Base-by-base conservation (phyloP, 1,284 basidiomycete species). In the Psilocybe mexicana region DNA sequence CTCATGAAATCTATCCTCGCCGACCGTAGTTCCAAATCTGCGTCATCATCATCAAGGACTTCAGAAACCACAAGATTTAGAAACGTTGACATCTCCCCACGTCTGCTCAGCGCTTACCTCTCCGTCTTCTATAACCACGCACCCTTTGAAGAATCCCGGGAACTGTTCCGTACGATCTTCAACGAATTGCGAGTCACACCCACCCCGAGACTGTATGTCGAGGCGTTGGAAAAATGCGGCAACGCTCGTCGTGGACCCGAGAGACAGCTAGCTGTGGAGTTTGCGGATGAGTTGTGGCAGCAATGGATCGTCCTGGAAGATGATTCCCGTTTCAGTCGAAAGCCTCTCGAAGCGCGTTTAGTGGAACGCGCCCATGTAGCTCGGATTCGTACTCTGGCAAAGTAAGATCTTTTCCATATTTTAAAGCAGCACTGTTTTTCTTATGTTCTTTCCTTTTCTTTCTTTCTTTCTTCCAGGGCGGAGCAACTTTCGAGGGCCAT, bases 41-140 rank as follows among this genome's bases (percentile, higher is more conserved):
- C 57, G 62, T 70, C 38, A 8, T 25, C 49, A 1, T 18, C 57
- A 12, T 48, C 54, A 59, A 1, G 18, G 18, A 18, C 18, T 18
- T 26, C 61, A 61, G 18, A 36, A 51, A 59, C 24, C 47, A 59
- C 7, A 58, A 58, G 28, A 80, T 92, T 98, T 70, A 70, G 72
- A 2, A 68, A 78, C 45, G 92, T 96, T 30, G 57, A 70, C 2
- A 67, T 90, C 30, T 84, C 86, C 0, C 65, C 90, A 0, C 78
- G 82, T 1, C 79, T 98, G 6, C 68, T 96, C 62, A 93, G 93
- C 67, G 85, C 94, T 1, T 98, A 93, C 69, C 74, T 98, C 40
- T 84, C 90, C 1, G 88, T 95, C 0, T 83, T 90, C 63, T 86
- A 91, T 76, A 70, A 79, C 60, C 88, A 92, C 65, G 70, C 81